Evolutionary conservation across 169 alveolate species (phyloP), one percentile per base, ranked within the genome.

Genomic region (Eimeria necatrix): DNA sequence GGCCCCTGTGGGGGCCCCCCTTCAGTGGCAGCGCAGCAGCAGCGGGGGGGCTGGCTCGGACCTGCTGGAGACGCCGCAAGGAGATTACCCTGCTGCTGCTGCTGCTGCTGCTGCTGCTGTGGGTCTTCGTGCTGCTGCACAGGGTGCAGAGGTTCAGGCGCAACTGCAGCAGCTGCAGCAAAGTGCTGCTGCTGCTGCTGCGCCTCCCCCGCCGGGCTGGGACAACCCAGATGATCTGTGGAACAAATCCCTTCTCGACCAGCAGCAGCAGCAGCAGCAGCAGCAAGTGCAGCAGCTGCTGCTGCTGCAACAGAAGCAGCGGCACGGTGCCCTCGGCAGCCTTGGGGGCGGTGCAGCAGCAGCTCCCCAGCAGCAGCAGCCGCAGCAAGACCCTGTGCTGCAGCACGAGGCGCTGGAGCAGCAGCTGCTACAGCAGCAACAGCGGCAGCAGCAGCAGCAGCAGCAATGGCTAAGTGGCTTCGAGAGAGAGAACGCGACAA

Each of bases 21-120:
- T 5, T 8, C 76, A 64, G 76, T n/a, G 20, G 86, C 60, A 48
- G 86, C 86, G 81, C 86, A 70, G 52, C 80, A 70, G 80, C 80
- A 70, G 26, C 80, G 32, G 7, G 14, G 80, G 80, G 46, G 48
- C 3, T 22, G 24, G 20, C 48, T 46, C 5, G 20, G 76, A 20
- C 52, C 49, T 70, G 80, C 22, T 70, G 52, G 52, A 22, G 20
- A 24, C 80, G 22, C 80, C 4, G 52, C 6, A 24, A 22, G 80
- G 80, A 7, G 80, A 48, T 2, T 70, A 26, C 12, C 22, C 80
- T 70, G 80, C 80, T 70, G 80, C 52, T 70, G 49, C 80, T 70
- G 5, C 80, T 70, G 52, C 80, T 70, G 80, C 80, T 70, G 80
- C 80, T 26, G 80, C 80, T 70, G 80, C 80, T 4, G 32, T 70